A percentile compares a stretch with the other conserved stretches of the same genome.
Evolutionary conservation across 257 asterid genomes (phyloP).

Genomic region (Penstemon barbatus): DNA sequence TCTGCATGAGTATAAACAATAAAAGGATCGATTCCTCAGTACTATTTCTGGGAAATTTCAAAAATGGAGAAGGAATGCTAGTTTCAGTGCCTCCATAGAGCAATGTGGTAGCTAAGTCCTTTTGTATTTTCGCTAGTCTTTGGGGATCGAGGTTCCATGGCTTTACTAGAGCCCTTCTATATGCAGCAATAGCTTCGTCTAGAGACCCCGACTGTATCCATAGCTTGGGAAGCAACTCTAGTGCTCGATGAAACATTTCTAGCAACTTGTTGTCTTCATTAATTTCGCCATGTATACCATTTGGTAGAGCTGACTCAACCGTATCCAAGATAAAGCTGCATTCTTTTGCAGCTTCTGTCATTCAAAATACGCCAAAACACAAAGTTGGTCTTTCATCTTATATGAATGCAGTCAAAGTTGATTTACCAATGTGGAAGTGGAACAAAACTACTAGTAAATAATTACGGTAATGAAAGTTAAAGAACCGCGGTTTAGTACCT

Average conservation of each 20-base stretch:
- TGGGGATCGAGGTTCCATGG: conserved; percentile 77
- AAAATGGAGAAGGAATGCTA: conserved; percentile 40
- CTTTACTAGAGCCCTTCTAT: conserved; percentile 63
- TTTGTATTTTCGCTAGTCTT: conserved; percentile 65
- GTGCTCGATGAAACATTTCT: conserved; percentile 79
- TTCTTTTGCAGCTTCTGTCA: conserved; percentile 80
- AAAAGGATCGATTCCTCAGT: conserved; percentile 82
- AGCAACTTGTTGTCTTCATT: conserved; percentile 62
- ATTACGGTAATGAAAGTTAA: neutral
- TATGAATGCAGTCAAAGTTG: too few species aligned
- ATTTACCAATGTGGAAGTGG: too few species aligned
- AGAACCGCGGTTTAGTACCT: conserved; percentile 45
- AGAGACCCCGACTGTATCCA: conserved; percentile 66
- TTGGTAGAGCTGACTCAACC: conserved; percentile 80
- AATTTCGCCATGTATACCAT: conserved; percentile 49
- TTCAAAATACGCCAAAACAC: conserved; percentile 12
- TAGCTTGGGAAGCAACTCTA: conserved; percentile 74
- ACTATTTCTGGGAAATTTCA: conserved; percentile 38
- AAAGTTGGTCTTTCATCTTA: neutral
- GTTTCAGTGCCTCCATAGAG: conserved; percentile 79
- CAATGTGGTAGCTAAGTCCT: conserved; percentile 62
- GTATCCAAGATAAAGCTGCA: conserved; percentile 79
- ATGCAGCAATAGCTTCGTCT: conserved; percentile 73
- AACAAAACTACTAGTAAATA: neutral
- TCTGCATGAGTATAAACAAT: conserved; percentile 58